These are phyloP conservation scores for Pythium coloratum DNA, from an alignment of 352 stramenopile genomes.

Conservation along the genomic window DNA sequence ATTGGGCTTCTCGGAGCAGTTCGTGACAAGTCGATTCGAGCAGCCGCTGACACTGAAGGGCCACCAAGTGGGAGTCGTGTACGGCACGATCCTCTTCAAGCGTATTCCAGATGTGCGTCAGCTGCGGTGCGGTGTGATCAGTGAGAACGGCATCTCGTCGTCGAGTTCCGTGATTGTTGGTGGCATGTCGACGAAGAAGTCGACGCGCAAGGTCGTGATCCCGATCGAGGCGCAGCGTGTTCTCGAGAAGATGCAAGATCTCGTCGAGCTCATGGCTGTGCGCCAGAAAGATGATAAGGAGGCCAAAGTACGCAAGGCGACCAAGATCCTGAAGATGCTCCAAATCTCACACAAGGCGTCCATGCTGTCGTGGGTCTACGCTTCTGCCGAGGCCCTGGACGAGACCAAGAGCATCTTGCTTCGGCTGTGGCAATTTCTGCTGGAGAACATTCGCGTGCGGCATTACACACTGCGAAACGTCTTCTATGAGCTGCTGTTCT, in stretches of 20 bases:
- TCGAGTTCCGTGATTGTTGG: conserved; percentile 88
- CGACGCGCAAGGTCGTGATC: conserved; percentile 75
- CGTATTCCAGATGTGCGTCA: conserved; percentile 88
- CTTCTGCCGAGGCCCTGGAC: conserved; percentile 75
- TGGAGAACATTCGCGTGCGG: conserved; percentile 90
- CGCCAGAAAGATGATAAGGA: conserved; percentile 90
- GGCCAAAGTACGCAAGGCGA: conserved; percentile 87
- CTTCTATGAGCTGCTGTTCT: conserved; percentile 89
- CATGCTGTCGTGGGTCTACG: conserved; percentile 90
- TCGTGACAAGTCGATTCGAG: conserved; percentile 86
- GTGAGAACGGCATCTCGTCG: conserved; percentile 85
- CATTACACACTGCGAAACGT: conserved; percentile 89
- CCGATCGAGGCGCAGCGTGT: conserved; percentile 85
- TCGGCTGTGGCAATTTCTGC: conserved; percentile 83
- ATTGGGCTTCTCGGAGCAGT: conserved; percentile 65
- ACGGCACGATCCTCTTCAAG: conserved; percentile 88
- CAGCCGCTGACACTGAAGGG: conserved; percentile 86
- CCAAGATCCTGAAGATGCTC: conserved; percentile 89
- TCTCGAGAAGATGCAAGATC: conserved; percentile 87
- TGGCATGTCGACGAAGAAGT: conserved; percentile 55
- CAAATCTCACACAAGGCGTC: conserved; percentile 89
- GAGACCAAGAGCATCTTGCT: conserved; percentile 88
- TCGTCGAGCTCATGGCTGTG: conserved; percentile 86
- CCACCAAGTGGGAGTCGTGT: conserved; percentile 85
- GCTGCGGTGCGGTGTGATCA: conserved; percentile 85